Conservation (phyloP, 2,329 filamentous ascomycete genomes). For the Calonectria montana region DNA sequence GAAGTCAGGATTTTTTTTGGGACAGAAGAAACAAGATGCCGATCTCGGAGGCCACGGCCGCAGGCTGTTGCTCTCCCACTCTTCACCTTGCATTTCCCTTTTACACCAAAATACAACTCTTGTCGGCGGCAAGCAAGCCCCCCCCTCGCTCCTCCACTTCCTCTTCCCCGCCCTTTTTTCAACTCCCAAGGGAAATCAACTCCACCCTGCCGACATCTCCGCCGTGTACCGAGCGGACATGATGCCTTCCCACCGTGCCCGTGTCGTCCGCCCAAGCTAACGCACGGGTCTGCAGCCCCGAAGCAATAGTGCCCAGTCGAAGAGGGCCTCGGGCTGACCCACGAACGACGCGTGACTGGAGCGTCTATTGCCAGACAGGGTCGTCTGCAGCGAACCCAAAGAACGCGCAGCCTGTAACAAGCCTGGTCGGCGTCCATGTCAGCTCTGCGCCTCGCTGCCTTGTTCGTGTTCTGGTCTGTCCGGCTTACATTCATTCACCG, state of each 20-base stretch:
- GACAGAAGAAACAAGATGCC: constrained; percentile 17
- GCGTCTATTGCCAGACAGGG: constrained; percentile 3
- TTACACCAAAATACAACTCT: constrained; percentile 9
- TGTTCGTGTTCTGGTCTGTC: constrained; percentile 17
- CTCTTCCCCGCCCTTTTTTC: neutral
- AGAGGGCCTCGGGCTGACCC: neutral
- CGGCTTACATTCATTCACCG: constrained; percentile 32
- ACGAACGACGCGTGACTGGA: neutral
- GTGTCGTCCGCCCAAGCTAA: constrained; percentile 10
- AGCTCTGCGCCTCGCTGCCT: constrained; percentile 21
- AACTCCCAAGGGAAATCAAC: neutral
- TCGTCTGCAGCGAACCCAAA: neutral
- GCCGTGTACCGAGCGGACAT: neutral
- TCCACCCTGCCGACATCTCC: neutral
- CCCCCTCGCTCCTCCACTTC: neutral
- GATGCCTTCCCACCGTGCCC: neutral
- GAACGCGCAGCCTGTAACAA: constrained; percentile 18
- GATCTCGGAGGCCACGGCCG: constrained; percentile 32
- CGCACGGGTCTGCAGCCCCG: constrained; percentile 1
- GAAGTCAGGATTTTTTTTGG: neutral
- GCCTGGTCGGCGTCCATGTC: constrained; percentile 21
- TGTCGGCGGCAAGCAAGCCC: constrained; percentile 2
- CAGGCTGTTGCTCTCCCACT: neutral
- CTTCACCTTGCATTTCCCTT: constrained; percentile 18
- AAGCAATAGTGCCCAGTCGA: neutral